These are phyloP conservation scores for Pyronema omphalodes DNA, from an alignment of 495 filamentous ascomycete species.

Conservation along the genomic window DNA sequence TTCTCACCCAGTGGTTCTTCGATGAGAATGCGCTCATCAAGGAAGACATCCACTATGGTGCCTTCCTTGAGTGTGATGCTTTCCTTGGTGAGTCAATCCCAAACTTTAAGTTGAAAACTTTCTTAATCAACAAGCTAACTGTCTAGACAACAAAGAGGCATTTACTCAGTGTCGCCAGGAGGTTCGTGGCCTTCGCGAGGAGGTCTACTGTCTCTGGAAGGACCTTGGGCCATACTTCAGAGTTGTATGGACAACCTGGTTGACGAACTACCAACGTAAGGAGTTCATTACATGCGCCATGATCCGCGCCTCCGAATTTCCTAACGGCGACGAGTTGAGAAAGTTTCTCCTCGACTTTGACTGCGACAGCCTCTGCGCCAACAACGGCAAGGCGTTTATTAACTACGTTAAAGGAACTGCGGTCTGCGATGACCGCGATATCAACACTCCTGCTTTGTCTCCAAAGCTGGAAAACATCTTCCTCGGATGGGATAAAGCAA, in stretches of 20 bases:
- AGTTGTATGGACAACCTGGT: neutral
- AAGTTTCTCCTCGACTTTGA: slow-evolving; percentile 5
- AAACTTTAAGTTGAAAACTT: neutral
- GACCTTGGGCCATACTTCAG: neutral
- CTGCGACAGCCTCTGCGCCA: neutral
- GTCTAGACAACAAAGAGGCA: neutral
- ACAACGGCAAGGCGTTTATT: slow-evolving; percentile 2
- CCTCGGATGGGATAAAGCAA: neutral
- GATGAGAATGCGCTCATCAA: neutral
- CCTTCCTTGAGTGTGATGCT: neutral
- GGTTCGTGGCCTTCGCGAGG: neutral
- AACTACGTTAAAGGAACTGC: neutral
- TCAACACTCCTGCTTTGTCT: neutral
- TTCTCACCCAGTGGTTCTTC: neutral
- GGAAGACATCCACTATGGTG: slow-evolving; percentile 5
- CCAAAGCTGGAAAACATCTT: neutral
- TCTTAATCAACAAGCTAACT: neutral
- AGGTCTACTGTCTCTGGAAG: slow-evolving; percentile 2
- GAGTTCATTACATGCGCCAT: slow-evolving; percentile 1
- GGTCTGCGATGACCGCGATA: neutral
- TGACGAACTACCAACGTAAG: slow-evolving; percentile 3
- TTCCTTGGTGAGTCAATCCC: neutral
- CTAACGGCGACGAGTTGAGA: neutral
- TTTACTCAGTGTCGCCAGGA: neutral
- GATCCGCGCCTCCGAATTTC: neutral